Evolutionary conservation across 768 basidiomycete species (phyloP), one percentile per base, ranked within the genome.

Genomic region (Xanthoconium stramineum): DNA sequence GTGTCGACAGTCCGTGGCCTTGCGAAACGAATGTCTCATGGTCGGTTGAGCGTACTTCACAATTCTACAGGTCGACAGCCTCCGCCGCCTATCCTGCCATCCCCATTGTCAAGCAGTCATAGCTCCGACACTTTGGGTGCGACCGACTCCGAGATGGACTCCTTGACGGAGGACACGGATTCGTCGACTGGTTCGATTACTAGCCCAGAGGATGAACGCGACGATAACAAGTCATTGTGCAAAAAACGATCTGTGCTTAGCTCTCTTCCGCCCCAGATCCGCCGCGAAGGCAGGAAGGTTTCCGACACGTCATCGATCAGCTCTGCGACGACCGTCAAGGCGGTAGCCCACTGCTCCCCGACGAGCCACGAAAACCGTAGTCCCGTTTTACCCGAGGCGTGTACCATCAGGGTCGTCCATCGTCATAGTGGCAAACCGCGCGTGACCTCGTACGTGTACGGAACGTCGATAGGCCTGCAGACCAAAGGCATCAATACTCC

Each of bases 81-180:
- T 20, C 62, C 61, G 6, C 55, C 62, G 17, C 51, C 47, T 30
- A 5, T 50, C 24, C 63, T 63, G 13, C 65, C 69, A 13, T 73
- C 69, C 12, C 70, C 72, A 6, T 55, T 71, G 24, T 71, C 72
- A 29, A 76, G 74, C 17, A 72, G 75, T 38, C 72, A 77, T 43
- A 78, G 79, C 72, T 77, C 74, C 63, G 76, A 74, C 36, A 76
- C 75, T 40, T 49, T 75, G 45, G 80, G 76, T 35, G 73, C 77
- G 29, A 75, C 75, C 5, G 76, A 76, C 36, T 85, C 86, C 3
- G 86, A 86, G 49, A 75, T 84, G 64, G 82, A 78, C 54, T 86
- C 83, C 29, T 71, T 86, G 45, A 79, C 80, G n/a, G 84, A 86
- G 57, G 83, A 86, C 59, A 80, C 77, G 20, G 81, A 79, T 29